Conservation (phyloP, 179 eudicot genomes). For the Nepenthes alata region DNA sequence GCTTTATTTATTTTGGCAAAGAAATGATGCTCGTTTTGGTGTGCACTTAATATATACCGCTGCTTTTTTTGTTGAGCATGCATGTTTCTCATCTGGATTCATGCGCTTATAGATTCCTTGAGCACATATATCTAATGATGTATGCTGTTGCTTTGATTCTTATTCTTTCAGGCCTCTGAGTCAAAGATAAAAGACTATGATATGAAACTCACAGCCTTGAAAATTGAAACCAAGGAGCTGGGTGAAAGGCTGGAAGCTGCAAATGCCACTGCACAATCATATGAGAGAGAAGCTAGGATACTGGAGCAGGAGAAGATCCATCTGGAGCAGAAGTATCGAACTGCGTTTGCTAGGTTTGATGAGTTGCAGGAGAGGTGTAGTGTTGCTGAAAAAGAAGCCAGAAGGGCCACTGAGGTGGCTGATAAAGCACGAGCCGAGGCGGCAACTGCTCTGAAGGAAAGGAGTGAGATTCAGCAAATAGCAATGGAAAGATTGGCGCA, state of each 20-base stretch:
- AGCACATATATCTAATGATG: no score
- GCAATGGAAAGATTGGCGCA: conserved; percentile 70
- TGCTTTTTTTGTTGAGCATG: no score
- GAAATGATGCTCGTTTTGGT: no score
- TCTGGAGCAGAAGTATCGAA: conserved; percentile 64
- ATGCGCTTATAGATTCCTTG: not conserved
- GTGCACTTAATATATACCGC: no score
- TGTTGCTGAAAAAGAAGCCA: conserved; percentile 80
- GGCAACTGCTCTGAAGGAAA: conserved; percentile 59
- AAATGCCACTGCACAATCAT: conserved; percentile 50
- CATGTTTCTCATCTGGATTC: not conserved
- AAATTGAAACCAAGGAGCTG: conserved; percentile 45
- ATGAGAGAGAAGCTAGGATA: conserved; percentile 63
- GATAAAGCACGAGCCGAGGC: conserved; percentile 78
- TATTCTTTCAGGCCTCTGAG: conserved; percentile 55
- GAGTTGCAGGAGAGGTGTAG: conserved; percentile 74
- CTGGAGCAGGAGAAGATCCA: conserved; percentile 69
- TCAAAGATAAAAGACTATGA: conserved; percentile 62
- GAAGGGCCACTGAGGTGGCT: conserved; percentile 71
- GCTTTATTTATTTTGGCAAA: no score
- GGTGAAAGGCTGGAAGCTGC: conserved; percentile 51
- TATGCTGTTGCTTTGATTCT: conserved; percentile 1
- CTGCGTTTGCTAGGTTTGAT: conserved; percentile 64
- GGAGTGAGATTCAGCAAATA: conserved; percentile 40
- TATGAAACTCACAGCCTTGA: conserved; percentile 39